These are phyloP conservation scores for Hamamelis virginiana DNA, from an alignment of 164 flowering plant species.

Conservation along the genomic window DNA sequence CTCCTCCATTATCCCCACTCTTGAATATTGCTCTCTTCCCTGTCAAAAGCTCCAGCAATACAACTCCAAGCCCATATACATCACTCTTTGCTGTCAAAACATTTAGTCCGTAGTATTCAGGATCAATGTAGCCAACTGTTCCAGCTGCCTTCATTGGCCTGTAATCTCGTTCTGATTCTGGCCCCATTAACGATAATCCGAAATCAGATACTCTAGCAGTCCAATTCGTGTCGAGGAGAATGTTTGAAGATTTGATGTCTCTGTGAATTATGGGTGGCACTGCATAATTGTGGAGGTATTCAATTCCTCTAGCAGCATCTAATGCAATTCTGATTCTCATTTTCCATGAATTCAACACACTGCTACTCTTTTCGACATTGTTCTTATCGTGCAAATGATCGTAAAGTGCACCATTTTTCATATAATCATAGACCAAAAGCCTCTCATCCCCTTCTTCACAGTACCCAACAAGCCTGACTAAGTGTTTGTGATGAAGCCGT, in stretches of 20 bases:
- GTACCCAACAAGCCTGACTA: conserved; percentile 84
- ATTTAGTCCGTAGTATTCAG: conserved; percentile 87
- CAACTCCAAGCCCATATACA: conserved; percentile 93
- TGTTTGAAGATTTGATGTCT: conserved; percentile 96
- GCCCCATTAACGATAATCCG: conserved; percentile 81
- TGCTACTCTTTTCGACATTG: conserved; percentile 47
- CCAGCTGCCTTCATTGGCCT: conserved; percentile 80
- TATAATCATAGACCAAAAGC: conserved; percentile 87
- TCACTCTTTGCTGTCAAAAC: conserved; percentile 93
- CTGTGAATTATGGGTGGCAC: conserved; percentile 95
- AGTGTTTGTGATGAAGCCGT: conserved; percentile 87
- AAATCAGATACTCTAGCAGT: conserved; percentile 91
- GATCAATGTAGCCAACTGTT: conserved; percentile 97
- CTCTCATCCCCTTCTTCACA: conserved; percentile 87
- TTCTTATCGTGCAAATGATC: conserved; percentile 78
- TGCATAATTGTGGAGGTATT: conserved; percentile 92
- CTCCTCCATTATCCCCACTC: conserved; percentile 41
- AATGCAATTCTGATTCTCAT: conserved; percentile 75
- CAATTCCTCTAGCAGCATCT: conserved; percentile 93
- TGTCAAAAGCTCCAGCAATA: conserved; percentile 76
- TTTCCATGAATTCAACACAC: conserved; percentile 79
- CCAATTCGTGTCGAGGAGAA: conserved; percentile 77
- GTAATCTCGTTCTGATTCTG: conserved; percentile 47
- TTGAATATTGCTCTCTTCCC: conserved; percentile 90
- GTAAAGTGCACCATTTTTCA: conserved; percentile 88